Evolutionary conservation across 176 grass and related monocot genomes (phyloP).

Genomic region (Rhynchospora tenuis): DNA sequence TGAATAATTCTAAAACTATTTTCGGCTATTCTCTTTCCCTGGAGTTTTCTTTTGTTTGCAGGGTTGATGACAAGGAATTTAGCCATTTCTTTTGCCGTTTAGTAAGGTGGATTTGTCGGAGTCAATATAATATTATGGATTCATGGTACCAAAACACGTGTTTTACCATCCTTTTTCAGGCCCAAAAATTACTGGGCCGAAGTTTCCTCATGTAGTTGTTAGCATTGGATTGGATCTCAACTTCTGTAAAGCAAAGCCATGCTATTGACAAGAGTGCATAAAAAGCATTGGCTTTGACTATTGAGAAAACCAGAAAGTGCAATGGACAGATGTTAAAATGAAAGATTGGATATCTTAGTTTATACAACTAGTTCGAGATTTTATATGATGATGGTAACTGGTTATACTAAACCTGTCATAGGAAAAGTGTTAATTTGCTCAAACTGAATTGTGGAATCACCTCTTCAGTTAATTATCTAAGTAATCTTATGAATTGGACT

Average conservation of each 20-base stretch:
- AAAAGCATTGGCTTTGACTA: too few species aligned
- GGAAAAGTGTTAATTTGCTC: not conserved
- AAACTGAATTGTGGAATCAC: not conserved
- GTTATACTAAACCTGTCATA: not conserved
- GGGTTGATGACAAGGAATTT: not conserved
- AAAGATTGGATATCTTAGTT: not conserved
- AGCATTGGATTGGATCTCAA: not conserved
- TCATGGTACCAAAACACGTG: not conserved
- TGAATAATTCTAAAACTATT: not conserved
- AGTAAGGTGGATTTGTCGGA: conserved; percentile 1
- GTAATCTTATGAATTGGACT: not conserved
- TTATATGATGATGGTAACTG: not conserved
- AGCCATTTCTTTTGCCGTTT: not conserved
- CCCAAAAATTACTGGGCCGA: not conserved
- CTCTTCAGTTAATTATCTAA: not conserved
- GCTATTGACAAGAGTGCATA: not conserved
- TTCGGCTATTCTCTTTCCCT: not conserved
- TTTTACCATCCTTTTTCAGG: not conserved
- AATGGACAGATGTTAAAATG: too few species aligned
- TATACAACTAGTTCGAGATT: not conserved
- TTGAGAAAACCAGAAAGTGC: too few species aligned
- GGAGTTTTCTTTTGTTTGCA: not conserved
- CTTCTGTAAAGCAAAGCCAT: not conserved
- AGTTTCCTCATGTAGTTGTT: not conserved
- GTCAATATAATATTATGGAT: not conserved